A percentile compares a stretch with the other conserved stretches of the same genome.
These are phyloP conservation scores for Nevesoporus exiguus DNA, from an alignment of 768 basidiomycete genomes.

Conservation along the genomic window DNA sequence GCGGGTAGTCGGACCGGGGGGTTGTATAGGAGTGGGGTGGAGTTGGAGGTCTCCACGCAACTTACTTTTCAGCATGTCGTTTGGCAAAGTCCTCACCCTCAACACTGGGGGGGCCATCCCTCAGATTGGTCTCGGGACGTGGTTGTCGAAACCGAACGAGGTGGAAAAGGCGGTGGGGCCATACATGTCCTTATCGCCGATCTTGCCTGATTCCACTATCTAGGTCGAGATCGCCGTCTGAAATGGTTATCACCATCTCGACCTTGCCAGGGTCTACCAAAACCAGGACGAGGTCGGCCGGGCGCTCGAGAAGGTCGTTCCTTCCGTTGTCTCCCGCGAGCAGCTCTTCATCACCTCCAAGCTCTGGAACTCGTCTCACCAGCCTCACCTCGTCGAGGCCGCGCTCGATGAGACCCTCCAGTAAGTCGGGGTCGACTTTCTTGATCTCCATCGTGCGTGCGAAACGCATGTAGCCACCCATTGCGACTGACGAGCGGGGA, in stretches of 20 bases:
- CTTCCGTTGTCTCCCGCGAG: constrained; percentile 72
- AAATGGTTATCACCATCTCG: constrained; percentile 80
- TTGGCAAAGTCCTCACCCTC: constrained; percentile 38
- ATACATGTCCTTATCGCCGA: background rate
- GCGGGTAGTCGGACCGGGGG: constrained; percentile 6
- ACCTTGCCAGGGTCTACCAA: constrained; percentile 74
- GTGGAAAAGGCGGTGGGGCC: constrained; percentile 66
- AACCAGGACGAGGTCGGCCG: constrained; percentile 79
- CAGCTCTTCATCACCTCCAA: constrained; percentile 82
- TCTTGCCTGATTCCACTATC: background rate
- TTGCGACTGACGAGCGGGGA: background rate
- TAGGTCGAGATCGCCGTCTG: constrained; percentile 75
- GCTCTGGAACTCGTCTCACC: constrained; percentile 77
- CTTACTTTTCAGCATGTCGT: constrained; percentile 37
- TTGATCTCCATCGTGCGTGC: constrained; percentile 74
- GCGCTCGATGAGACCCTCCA: constrained; percentile 73
- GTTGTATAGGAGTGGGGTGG: background rate
- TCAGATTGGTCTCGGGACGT: constrained; percentile 81
- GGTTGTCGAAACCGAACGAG: constrained; percentile 72
- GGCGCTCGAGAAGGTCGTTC: constrained; percentile 74
- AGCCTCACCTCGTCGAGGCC: constrained; percentile 61
- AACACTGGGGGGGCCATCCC: constrained; percentile 55
- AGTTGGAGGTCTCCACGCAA: background rate
- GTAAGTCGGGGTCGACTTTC: constrained; percentile 70
- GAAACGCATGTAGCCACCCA: constrained; percentile 1